Evolutionary conservation across 768 basidiomycete species (phyloP), one percentile per base, ranked within the genome.

Genomic region (Candolleomyces aberdarensis): DNA sequence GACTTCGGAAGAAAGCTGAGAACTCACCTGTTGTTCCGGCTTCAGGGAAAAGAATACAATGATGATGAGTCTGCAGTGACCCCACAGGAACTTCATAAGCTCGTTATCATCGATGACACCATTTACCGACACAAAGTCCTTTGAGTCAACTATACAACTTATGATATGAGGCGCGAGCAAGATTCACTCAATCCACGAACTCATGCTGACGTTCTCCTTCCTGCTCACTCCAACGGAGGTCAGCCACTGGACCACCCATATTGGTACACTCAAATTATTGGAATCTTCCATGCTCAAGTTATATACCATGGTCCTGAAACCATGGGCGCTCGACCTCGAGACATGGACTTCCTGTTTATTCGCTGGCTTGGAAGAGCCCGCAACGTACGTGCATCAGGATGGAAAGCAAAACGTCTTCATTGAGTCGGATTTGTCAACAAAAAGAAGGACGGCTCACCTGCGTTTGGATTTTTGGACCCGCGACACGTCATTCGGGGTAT

Each of bases 131-230:
- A 67, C 58, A 59, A 65, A 50, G 62, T 66, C 2, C 44, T 69
- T 14, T 64, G 43, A 2, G 57, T 71, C 55, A 69, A 71, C 59
- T 70, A 72, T 62, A 72, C 71, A 22, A 69, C 67, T 17, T 72
- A 72, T 39, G 76, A 82, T 63, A 58, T 79, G 20, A 70, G 74
- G 3, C 71, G 76, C 0, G 67, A 68, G 8, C 78, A 80, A 59
- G 82, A 84, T 60, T 64, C 68, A 0, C 63, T 84, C 53, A 81
- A 81, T 51, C 73, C 76, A 1, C 48, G 62, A 0, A 49, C 39
- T 11, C 74, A 78, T 13, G 47, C 69, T 2, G 68, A 82, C 36
- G 58, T 84, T 22, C 78, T 78, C 69, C 56, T 75, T 1, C 57
- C 64, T 4, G 65, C 72, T 17, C 59, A 58, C 46, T 26, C 26